Evolutionary conservation across 306 rosid genomes (phyloP).

Genomic region (Cucurbita argyrosperma): DNA sequence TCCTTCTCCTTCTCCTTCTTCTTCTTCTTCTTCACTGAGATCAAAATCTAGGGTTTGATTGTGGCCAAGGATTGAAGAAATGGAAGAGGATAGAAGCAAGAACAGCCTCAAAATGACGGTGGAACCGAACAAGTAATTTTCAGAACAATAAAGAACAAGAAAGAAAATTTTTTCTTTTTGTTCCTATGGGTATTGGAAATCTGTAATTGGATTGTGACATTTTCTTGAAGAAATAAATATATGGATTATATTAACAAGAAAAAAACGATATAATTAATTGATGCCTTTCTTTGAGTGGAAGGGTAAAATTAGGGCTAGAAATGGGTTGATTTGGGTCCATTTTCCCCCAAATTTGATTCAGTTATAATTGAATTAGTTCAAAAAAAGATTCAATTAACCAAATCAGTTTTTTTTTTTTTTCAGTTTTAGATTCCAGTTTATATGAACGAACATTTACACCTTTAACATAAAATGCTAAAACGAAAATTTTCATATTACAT

Average conservation of each 20-base stretch:
- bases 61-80: neutral
- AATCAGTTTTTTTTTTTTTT: neutral
- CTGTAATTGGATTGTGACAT: neutral
- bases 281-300: neutral
- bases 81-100: constrained; percentile 1
- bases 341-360: neutral
- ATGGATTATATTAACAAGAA: neutral
- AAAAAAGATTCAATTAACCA: neutral
- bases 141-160: neutral
- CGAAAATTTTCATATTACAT: no score
- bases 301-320: neutral
- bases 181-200: neutral
- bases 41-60: neutral
- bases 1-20: neutral
- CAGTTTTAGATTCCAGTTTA: neutral
- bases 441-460: neutral
- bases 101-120: constrained; percentile 7
- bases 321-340: neutral
- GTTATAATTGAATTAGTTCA: neutral
- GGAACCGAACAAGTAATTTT: constrained; percentile 4
- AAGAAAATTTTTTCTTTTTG: neutral
- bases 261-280: neutral
- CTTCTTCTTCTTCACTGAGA: neutral
- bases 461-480: no score
- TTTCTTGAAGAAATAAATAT: neutral